Base-by-base conservation (phyloP, 2,329 filamentous ascomycete species). In the Paracoccidioides brasiliensis region DNA sequence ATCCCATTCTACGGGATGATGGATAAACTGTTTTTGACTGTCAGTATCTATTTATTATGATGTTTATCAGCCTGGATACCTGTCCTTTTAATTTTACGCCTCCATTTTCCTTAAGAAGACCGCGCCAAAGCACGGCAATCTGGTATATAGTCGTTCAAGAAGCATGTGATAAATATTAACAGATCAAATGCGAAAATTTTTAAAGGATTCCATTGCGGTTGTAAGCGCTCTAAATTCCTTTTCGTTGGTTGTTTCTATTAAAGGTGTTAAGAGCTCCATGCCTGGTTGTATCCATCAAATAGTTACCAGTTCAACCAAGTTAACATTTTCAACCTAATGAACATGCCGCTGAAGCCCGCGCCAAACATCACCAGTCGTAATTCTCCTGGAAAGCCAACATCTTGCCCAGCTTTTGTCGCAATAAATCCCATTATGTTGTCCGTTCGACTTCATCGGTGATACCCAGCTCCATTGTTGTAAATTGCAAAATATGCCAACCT, bases 401-500 rank as follows among this genome's bases (percentile, higher is more conserved):
- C 12, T 33, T 32, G n/a, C 7, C 6, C 28, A 32, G 14, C 9
- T 2, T 37, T 35, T 37, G 10, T 14, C 33, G 28, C 32, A 50
- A 38, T 1, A 50, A 50, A 12, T 7, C n/a, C 4, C 5, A 14
- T 15, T 9, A 50, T 38, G 46, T 9, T n/a, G 3, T 6, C 30
- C 22, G 9, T 9, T 38, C 15, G n/a, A 15, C 37, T 35, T 33
- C 35, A 15, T 50, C 4, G 33, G 12, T 50, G 46, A 50, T 35
- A 32, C 8, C 22, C 32, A 35, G 32, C 32, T 6, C n/a, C 45
- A 48, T 6, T 14, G 12, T 12, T 8, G 15, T 9, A 30, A 42
- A 12, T n/a, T 74, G 72, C 22, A 22, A 3, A n/a, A 33, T 4
- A 33, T 7, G 6, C 6, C 22, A 76, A 77, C 76, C 52, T 45